Evolutionary conservation across 805 yeast species (phyloP).

Genomic region (Teunomyces funiuensis): DNA sequence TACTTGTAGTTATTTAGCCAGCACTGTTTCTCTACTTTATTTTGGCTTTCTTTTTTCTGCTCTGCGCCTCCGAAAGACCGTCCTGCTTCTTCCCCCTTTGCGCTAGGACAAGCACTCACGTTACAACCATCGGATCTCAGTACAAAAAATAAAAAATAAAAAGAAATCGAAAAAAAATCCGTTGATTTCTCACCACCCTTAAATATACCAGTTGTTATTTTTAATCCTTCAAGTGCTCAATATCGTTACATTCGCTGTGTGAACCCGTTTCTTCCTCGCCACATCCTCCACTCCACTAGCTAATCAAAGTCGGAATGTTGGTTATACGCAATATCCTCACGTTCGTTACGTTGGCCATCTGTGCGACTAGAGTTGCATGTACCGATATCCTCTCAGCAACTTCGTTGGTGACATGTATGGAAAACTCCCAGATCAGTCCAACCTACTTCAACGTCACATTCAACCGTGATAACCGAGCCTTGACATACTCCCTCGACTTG

Average conservation of each 20-base stretch:
- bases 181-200: background rate
- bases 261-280: background rate
- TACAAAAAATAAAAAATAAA: background rate
- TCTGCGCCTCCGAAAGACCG: background rate
- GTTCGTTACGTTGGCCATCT: slow-evolving; percentile 2
- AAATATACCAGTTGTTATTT: background rate
- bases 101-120: background rate
- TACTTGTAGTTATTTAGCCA: no score
- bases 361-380: slow-evolving; percentile 9
- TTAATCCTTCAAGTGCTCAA: background rate
- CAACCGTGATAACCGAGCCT: slow-evolving; percentile 66
- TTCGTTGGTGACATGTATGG: slow-evolving; percentile 86
- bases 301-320: background rate
- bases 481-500: slow-evolving; percentile 68
- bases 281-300: background rate
- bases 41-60: background rate
- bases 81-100: background rate
- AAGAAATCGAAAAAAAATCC: slow-evolving; percentile 2
- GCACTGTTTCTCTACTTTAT: no score
- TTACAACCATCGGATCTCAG: background rate
- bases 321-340: slow-evolving; percentile 1
- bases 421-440: slow-evolving; percentile 69
- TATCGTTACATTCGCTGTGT: slow-evolving; percentile 4
- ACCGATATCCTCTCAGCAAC: slow-evolving; percentile 50
- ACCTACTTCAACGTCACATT: slow-evolving; percentile 71